Evolutionary conservation across 2,329 filamentous ascomycete genomes (phyloP), one percentile per base, ranked within the genome.

Genomic region (Fusarium buharicum): DNA sequence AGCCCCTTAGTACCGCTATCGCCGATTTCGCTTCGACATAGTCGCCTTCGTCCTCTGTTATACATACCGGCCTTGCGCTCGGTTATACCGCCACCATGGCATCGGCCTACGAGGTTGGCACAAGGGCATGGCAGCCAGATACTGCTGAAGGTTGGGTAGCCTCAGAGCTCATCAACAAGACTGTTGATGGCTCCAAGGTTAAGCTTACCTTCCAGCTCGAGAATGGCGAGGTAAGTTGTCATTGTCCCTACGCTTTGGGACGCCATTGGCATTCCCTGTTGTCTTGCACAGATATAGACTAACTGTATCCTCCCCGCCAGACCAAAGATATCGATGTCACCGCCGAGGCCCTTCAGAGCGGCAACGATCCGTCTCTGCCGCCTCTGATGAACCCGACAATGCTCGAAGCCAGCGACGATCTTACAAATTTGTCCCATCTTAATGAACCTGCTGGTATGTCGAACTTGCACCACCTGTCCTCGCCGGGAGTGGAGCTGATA

Each of bases 111-210:
- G 93, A 98, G 84, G 87, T 97, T 75, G 95, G 94, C 75, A 98
- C 94, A 73, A 89, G 92, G 86, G 95, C 93, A 76, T 99, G 95
- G 95, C 95, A 98, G 86, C 93, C 95, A 72, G 95, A 99, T 82
- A 82, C 87, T 76, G 91, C 91, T 61, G 94, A 99, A 79, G 95
- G 95, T 80, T 99, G 95, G 94, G 88, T 99, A 77, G 91, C 93
- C 75, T 97, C 95, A 41, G 93, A 98, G 84, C 90, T 99, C 71
- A 84, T 90, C 76, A 90, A 91, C 79, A 97, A 95, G 84, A 84
- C 86, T 53, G 81, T 92, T 67, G 84, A 95, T 74, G 95, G 93
- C 62, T 86, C 92, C 74, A 97, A 96, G 76, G 90, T 94, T 73
- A 90, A 85, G 75, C 85, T 99, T 71, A 85, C 93, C 71, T 98